phyloP scores from a whole-genome alignment of 225 moss, liverwort and hornwort species.

The Ulota crispa region DNA sequence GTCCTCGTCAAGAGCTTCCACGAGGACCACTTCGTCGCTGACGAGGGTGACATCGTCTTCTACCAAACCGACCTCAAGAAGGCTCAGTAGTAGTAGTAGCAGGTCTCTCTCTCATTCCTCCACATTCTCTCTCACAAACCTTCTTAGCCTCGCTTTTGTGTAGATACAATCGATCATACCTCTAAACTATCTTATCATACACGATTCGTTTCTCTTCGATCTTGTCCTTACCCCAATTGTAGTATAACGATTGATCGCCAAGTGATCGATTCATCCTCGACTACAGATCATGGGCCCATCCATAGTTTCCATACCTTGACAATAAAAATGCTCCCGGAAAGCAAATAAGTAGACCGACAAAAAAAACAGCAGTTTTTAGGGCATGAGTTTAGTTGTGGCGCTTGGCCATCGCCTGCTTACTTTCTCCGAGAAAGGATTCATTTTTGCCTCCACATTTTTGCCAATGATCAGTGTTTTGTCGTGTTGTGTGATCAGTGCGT shows the following conservation, averaged over 20 bases:
- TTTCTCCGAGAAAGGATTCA: neutral
- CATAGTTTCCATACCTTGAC: neutral
- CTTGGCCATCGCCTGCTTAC: neutral
- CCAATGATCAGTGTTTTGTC: neutral
- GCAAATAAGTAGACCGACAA: too few relatives aligned
- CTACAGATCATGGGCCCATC: neutral
- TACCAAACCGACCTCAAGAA: slow-evolving; percentile 39
- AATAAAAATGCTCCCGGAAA: neutral
- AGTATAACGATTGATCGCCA: neutral
- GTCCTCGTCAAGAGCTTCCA: slow-evolving; percentile 41
- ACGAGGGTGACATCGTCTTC: slow-evolving; percentile 57
- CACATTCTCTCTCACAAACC: too few relatives aligned
- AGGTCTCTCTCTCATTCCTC: neutral
- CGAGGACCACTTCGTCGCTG: slow-evolving; percentile 59
- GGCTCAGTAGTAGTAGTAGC: neutral
- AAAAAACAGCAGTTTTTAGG: neutral
- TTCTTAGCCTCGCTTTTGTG: neutral
- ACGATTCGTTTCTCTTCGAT: neutral
- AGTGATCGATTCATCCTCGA: neutral
- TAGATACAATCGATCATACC: neutral
- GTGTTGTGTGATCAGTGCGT: neutral
- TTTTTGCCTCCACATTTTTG: neutral
- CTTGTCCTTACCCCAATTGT: neutral
- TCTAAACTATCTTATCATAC: neutral
- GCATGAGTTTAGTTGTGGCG: neutral